Base-by-base conservation (phyloP, 2,329 filamentous ascomycete genomes). In the Emericellopsis atlantica region DNA sequence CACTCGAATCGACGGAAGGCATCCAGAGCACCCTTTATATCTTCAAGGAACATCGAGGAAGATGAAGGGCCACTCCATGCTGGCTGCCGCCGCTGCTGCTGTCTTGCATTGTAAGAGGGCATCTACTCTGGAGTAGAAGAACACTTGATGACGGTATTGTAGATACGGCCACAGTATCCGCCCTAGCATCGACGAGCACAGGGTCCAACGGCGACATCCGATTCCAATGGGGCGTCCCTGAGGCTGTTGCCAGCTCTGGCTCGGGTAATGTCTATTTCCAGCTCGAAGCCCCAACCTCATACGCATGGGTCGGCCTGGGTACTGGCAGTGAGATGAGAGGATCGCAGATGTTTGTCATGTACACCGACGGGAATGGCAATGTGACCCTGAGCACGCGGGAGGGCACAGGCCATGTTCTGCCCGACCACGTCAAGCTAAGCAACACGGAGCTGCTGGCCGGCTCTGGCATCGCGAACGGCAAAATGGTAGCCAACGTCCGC, bases 291-390 rank as follows among this genome's bases (percentile, higher is more conserved):
- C 70, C 73, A 2, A 62, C 63, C 2, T 59, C 58, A 6, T 71
- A 71, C 51, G 49, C 55, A 44, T 82, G 78, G 78, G 65, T 78
- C 14, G 71, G 64, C 8, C 60, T 81, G 15, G 78, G 74, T 24
- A 73, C 72, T 26, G 78, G 78, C 36, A 48, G 51, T 0, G 44
- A 46, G 34, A 82, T 82, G 78, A 33, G 53, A 12, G 70, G 66
- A 26, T 55, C 76, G 39, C 70, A 76, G 52, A 78, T 81, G 43
- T 80, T 82, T 51, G 47, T 82, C 50, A 64, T 81, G 48, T 82
- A 82, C 54, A 58, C 71, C 36, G 65, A 77, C 46, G 73, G 74
- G 44, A 47, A 49, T 4, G 70, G 70, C 45, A 80, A 81, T 51
- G 65, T 81, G 21, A 82, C 78, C 1, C 52, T 81, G 40, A 80